Evolutionary conservation across 768 basidiomycete genomes (phyloP).

Genomic region (Aureoboletus auriporus): DNA sequence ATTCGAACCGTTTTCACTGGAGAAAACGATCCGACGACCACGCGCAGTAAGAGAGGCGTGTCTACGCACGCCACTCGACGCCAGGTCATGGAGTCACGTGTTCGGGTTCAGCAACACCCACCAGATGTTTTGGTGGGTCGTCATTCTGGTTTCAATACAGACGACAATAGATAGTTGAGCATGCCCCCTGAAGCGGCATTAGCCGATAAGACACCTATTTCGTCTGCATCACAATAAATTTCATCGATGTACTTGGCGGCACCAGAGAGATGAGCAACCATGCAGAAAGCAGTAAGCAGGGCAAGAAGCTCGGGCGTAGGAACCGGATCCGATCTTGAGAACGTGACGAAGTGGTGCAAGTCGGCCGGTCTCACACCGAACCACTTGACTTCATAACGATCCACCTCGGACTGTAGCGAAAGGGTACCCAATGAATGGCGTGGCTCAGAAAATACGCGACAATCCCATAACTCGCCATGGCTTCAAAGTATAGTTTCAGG

Average conservation of each 20-base stretch:
- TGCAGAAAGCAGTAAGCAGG: conserved; percentile 21
- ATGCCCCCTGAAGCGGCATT: background rate
- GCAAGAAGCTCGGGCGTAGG: conserved; percentile 10
- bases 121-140: too few species aligned
- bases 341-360: background rate
- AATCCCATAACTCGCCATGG: background rate
- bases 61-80: too few species aligned
- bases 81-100: too few species aligned
- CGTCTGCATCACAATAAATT: conserved; percentile 5
- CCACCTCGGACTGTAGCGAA: background rate
- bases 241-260: conserved; percentile 16
- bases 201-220: background rate
- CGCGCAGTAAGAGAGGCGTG: too few species aligned
- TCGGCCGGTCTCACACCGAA: background rate
- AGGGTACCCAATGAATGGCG: background rate
- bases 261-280: conserved; percentile 25
- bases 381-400: conserved; percentile 7
- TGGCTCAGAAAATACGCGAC: background rate
- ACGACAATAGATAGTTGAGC: background rate
- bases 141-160: too few species aligned
- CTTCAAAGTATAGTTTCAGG: conserved; percentile 5
- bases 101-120: too few species aligned
- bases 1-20: too few species aligned
- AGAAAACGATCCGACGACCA: too few species aligned
- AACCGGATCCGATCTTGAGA: conserved; percentile 16